Conservation (phyloP, 1,139 yeast genomes). For the Magnusiomyces fungicola region DNA sequence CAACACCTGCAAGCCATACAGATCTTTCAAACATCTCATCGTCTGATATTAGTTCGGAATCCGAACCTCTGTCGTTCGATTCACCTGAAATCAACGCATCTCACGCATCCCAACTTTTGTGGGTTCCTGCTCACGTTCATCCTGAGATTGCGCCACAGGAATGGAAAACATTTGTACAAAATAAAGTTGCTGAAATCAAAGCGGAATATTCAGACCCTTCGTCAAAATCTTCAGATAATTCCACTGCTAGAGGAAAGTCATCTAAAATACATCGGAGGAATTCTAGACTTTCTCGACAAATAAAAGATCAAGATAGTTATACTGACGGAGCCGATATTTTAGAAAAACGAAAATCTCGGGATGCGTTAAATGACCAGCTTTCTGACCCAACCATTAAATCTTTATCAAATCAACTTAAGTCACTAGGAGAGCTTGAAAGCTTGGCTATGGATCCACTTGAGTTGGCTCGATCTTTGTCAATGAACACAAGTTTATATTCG, state of each 20-base stretch:
- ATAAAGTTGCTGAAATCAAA: conserved; percentile 68
- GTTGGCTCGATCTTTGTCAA: conserved; percentile 26
- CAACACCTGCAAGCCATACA: conserved; percentile 4
- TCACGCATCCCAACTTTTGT: conserved; percentile 39
- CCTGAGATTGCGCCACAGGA: conserved; percentile 93
- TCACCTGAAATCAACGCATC: conserved; percentile 19
- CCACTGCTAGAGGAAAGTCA: conserved; percentile 1
- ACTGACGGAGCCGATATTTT: conserved; percentile 36
- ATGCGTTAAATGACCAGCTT: conserved; percentile 20
- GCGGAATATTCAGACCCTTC: conserved; percentile 31
- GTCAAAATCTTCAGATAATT: conserved; percentile 7
- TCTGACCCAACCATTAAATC: conserved; percentile 24
- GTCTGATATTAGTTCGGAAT: neutral
- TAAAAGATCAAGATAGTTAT: conserved; percentile 32
- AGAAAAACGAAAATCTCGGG: conserved; percentile 23
- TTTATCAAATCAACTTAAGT: conserved; percentile 26
- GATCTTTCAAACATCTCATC: neutral
- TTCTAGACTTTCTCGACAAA: conserved; percentile 35
- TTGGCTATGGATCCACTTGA: conserved; percentile 31
- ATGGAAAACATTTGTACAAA: conserved; percentile 73
- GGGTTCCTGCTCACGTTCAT: conserved; percentile 95
- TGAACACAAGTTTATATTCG: conserved; percentile 6
- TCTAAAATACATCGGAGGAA: conserved; percentile 24
- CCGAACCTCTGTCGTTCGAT: neutral
- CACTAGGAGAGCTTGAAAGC: conserved; percentile 31